phyloP scores from a whole-genome alignment of 2,329 filamentous ascomycete genomes.

The Sclerotinia minor region DNA sequence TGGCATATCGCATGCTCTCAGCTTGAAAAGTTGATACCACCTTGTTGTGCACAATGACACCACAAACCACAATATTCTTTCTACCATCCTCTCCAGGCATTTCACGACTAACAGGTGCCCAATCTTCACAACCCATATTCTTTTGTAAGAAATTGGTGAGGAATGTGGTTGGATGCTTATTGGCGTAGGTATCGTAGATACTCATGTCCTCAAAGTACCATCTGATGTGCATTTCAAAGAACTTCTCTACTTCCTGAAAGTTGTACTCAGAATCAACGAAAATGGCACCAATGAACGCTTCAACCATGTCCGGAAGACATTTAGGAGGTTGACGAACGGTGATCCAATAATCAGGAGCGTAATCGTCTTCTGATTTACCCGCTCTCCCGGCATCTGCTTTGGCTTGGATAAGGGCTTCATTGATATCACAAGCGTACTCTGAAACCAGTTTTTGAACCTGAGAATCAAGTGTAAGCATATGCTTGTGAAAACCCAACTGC shows the following conservation, averaged over 20 bases:
- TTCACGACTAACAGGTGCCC: conserved; percentile 49
- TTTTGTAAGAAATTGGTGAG: conserved; percentile 64
- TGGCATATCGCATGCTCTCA: conserved; percentile 70
- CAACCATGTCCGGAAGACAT: conserved; percentile 78
- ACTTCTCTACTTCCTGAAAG: conserved; percentile 68
- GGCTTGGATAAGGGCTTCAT: conserved; percentile 50
- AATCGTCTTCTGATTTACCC: conserved; percentile 44
- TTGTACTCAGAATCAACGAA: conserved; percentile 88
- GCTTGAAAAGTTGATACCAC: conserved; percentile 63
- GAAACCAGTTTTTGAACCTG: conserved; percentile 49
- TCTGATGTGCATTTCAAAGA: conserved; percentile 73
- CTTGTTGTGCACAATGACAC: conserved; percentile 72
- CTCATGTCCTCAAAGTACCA: conserved; percentile 84
- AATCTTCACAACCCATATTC: conserved; percentile 65
- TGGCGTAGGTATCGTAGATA: conserved; percentile 84
- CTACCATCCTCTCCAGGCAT: conserved; percentile 44
- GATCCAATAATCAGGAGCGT: conserved; percentile 68
- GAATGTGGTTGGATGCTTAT: conserved; percentile 79
- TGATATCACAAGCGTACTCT: conserved; percentile 59
- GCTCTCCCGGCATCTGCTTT: conserved; percentile 40
- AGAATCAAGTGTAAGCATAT: conserved; percentile 60
- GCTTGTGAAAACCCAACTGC: conserved; percentile 72
- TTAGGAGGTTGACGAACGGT: conserved; percentile 66
- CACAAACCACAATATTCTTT: conserved; percentile 62
- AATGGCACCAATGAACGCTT: conserved; percentile 84